Conservation (phyloP, 441 rosid genomes). For the Adansonia madagascariensis region DNA sequence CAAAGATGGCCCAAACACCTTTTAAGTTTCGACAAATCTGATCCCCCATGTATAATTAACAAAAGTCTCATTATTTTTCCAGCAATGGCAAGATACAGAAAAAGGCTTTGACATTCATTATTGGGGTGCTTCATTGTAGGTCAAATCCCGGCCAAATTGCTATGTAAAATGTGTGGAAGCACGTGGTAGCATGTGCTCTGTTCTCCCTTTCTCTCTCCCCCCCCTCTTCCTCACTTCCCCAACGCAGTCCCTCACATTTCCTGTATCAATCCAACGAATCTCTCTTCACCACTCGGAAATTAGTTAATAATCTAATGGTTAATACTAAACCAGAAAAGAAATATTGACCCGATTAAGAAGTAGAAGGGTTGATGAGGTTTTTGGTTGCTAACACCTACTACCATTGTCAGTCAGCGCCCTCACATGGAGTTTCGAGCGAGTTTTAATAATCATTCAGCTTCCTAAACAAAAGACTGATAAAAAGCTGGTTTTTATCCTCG, state of each 20-base stretch:
- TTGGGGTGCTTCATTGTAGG: slow-evolving; percentile 6
- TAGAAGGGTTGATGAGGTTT: neutral
- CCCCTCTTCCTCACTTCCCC: neutral
- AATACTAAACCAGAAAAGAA: too few species aligned
- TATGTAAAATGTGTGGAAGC: slow-evolving; percentile 21
- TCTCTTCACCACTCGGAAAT: too few species aligned
- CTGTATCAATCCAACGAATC: too few species aligned
- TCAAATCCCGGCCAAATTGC: slow-evolving; percentile 29
- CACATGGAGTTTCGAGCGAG: slow-evolving; percentile 4
- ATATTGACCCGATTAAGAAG: neutral
- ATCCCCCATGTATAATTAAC: neutral
- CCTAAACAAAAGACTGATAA: neutral
- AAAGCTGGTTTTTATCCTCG: neutral
- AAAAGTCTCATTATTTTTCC: neutral
- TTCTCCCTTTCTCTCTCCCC: neutral
- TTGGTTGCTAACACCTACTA: neutral
- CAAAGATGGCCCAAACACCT: slow-evolving; percentile 19
- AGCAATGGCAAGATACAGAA: neutral
- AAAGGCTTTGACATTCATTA: slow-evolving; percentile 4
- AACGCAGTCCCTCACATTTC: neutral
- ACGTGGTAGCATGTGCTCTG: slow-evolving; percentile 42
- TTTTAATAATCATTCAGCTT: neutral
- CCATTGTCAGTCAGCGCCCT: neutral
- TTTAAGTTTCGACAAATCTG: slow-evolving; percentile 4
- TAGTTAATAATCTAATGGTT: neutral